Evolutionary conservation across 495 filamentous ascomycete species (phyloP), one percentile per base, ranked within the genome.

Genomic region (Letharia columbiana): DNA sequence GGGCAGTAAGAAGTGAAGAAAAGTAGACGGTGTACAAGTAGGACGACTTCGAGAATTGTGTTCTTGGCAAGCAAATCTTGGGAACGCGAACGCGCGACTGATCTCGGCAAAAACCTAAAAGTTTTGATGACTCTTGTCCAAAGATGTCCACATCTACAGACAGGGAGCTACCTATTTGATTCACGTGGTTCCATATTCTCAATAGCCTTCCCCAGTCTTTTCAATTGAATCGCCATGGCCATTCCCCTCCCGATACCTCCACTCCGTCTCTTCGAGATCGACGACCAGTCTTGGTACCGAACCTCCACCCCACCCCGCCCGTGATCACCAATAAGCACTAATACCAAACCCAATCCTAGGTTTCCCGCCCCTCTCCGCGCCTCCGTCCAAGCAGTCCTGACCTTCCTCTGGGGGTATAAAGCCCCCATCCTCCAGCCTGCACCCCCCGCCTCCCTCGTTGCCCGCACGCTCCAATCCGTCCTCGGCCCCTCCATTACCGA

Each of bases 401-500:
- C 75, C 12, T 70, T 70, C 35, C 65, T 78, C 41, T 78, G 76
- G 76, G 70, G 42, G 31, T 40, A 75, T 4, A 72, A 66, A 3
- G 45, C 66, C 20, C 72, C 71, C 33, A 68, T 69, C 66, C 65
- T 70, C 60, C 69, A 72, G 41, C 65, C 70, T 4, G 66, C 66
- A 2, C 70, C 66, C 2, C 70, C 71, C 33, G 73, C 75, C 62
- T 70, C 71, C 66, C 72, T 75, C 62, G 75, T 82, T 47, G 77
- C 70, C 33, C 57, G 59, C 35, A 66, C 61, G 6, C 67, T 87
- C 35, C 74, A 76, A 20, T 69, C 67, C 61, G 75, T 74, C 59
- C 81, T 82, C 39, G 77, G 68, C 39, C 35, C 57, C 41, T 71
- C 75, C 49, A 70, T 78, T 2, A 77, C 76, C 40, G 77, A 70